phyloP scores from a whole-genome alignment of 1,284 basidiomycete genomes.

The Neolentinus lepideus region DNA sequence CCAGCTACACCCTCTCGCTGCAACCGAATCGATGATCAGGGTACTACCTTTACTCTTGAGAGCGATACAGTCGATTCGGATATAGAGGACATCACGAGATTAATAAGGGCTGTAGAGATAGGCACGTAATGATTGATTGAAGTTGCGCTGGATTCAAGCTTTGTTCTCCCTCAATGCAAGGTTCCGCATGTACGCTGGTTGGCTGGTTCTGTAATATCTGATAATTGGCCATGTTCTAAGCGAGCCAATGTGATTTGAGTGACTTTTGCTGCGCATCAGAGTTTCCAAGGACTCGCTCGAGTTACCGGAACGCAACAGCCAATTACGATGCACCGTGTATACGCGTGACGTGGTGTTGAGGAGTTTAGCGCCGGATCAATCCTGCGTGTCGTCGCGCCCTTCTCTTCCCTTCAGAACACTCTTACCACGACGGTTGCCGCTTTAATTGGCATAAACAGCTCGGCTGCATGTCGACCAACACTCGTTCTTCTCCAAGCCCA shows the following conservation, averaged over 20 bases:
- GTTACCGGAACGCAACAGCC: neutral
- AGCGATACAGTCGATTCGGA: neutral
- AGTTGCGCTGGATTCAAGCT: no score
- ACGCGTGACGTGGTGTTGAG: neutral
- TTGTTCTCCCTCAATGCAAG: no score
- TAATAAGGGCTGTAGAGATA: neutral
- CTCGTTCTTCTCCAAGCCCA: neutral
- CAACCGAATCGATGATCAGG: neutral
- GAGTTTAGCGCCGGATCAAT: neutral
- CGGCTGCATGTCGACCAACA: neutral
- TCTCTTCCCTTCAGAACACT: neutral
- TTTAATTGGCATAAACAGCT: neutral
- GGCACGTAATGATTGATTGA: no score
- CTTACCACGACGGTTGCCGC: neutral
- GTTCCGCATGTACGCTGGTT: no score
- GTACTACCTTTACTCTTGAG: neutral
- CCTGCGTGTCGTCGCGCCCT: neutral
- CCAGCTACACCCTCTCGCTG: neutral
- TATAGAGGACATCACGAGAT: neutral
- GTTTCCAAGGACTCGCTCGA: neutral
- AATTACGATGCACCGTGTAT: neutral
- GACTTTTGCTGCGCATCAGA: neutral
- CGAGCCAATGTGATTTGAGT: neutral
- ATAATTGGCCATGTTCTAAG: no score
- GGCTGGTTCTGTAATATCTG: no score